Conservation (phyloP, 495 filamentous ascomycete species). For the Daldinia bambusicola region DNA sequence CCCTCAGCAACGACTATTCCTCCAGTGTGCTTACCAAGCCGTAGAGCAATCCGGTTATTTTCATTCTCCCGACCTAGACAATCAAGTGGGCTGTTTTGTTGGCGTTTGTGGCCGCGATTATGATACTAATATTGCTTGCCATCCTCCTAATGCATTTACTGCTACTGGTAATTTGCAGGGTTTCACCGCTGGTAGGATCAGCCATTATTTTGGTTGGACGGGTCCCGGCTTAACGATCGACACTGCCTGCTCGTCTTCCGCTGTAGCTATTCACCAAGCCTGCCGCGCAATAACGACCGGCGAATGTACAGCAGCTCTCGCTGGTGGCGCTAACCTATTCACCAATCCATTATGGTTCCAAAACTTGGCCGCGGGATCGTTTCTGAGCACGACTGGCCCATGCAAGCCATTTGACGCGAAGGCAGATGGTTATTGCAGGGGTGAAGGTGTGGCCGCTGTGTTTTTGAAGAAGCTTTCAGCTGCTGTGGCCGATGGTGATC, state of each 20-base stretch:
- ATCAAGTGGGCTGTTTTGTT: constrained; percentile 49
- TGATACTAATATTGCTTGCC: constrained; percentile 47
- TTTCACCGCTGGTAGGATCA: constrained; percentile 46
- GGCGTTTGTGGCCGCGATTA: constrained; percentile 46
- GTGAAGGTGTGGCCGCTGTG: constrained; percentile 63
- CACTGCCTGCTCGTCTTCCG: constrained; percentile 65
- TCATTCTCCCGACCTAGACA: constrained; percentile 21
- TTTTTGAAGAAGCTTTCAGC: constrained; percentile 62
- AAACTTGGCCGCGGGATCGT: constrained; percentile 53
- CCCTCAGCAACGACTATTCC: constrained; percentile 58
- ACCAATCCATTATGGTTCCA: constrained; percentile 45
- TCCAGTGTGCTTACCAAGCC: constrained; percentile 61
- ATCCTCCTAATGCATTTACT: constrained; percentile 45
- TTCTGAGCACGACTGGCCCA: constrained; percentile 52
- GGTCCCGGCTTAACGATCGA: constrained; percentile 65
- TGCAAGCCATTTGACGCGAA: constrained; percentile 53
- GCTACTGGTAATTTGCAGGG: constrained; percentile 44
- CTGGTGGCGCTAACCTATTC: constrained; percentile 49
- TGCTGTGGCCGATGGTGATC: constrained; percentile 58
- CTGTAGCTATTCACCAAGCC: constrained; percentile 59
- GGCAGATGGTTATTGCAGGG: constrained; percentile 69
- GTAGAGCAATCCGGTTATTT: constrained; percentile 54
- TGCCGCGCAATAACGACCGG: constrained; percentile 53
- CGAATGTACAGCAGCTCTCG: constrained; percentile 57
- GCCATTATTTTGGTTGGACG: constrained; percentile 63